Evolutionary conservation across 441 rosid genomes (phyloP).

Genomic region (Croton laevigatus): DNA sequence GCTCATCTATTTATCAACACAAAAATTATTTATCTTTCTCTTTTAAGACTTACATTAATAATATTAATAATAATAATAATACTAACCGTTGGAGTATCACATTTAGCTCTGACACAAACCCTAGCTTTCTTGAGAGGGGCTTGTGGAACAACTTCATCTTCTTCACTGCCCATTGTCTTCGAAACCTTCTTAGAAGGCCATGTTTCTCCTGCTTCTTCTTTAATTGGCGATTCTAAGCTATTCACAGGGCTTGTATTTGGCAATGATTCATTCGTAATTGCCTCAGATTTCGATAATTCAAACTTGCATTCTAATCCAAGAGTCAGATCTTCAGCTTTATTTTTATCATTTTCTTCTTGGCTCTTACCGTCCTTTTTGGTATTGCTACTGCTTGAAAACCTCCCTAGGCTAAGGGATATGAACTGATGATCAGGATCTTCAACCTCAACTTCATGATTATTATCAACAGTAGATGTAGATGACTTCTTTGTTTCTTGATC

Average conservation of each 20-base stretch:
- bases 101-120: conserved; percentile 85
- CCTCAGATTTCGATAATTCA: conserved; percentile 33
- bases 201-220: conserved; percentile 40
- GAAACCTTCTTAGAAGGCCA: conserved; percentile 37
- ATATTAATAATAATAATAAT: background rate
- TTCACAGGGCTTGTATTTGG: conserved; percentile 32
- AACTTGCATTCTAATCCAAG: conserved; percentile 56
- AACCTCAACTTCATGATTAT: conserved; percentile 16
- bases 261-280: conserved; percentile 24
- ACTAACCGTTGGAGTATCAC: conserved; percentile 82
- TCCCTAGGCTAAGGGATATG: conserved; percentile 74
- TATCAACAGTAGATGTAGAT: conserved; percentile 16
- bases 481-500: conserved; percentile 29
- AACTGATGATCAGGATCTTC: conserved; percentile 39
- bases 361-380: conserved; percentile 27
- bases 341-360: conserved; percentile 21
- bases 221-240: conserved; percentile 32
- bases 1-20: conserved; percentile 49
- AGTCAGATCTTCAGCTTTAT: conserved; percentile 37
- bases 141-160: conserved; percentile 50
- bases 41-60: no score
- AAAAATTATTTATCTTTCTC: no score
- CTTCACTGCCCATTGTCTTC: conserved; percentile 41
- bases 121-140: conserved; percentile 69
- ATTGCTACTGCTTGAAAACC: conserved; percentile 35